These are phyloP conservation scores for Mortierella antarctica DNA, from an alignment of 192 early-diverging fungal species.

Conservation along the genomic window DNA sequence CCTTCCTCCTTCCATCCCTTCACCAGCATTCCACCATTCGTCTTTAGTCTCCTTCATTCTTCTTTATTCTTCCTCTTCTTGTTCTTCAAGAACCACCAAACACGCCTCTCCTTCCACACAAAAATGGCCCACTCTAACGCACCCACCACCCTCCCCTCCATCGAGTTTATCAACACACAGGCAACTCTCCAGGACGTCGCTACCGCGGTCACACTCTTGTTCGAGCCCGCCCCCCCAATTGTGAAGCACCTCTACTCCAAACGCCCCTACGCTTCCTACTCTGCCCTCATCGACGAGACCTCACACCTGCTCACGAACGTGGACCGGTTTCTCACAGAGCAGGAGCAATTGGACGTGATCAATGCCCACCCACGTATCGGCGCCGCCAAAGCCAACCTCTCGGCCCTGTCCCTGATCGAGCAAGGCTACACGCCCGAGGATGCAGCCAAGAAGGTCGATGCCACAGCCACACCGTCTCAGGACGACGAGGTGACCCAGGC, in stretches of 20 bases:
- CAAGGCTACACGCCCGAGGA: constrained; percentile 67
- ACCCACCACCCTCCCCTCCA: constrained; percentile 65
- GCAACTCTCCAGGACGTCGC: constrained; percentile 62
- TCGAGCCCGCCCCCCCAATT: constrained; percentile 89
- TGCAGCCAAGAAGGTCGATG: constrained; percentile 51
- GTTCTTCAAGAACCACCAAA: neutral
- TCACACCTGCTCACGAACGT: constrained; percentile 60
- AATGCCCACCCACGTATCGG: constrained; percentile 94
- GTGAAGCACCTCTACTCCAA: constrained; percentile 71
- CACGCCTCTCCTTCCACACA: neutral
- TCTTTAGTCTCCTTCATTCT: neutral
- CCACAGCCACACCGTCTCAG: constrained; percentile 36
- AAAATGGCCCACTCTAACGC: constrained; percentile 26
- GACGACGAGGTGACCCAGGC: constrained; percentile 64
- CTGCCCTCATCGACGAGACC: constrained; percentile 69
- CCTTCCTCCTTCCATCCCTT: neutral
- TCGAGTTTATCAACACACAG: constrained; percentile 72
- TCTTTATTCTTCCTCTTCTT: neutral
- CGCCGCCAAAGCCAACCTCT: constrained; percentile 73
- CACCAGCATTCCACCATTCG: constrained; percentile 1
- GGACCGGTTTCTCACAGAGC: constrained; percentile 59
- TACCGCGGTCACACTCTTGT: constrained; percentile 75
- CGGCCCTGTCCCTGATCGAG: constrained; percentile 76
- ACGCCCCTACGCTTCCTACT: constrained; percentile 80
- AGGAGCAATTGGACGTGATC: constrained; percentile 82